Conservation (phyloP, 345 rosid species). For the Bruguiera sexangula region DNA sequence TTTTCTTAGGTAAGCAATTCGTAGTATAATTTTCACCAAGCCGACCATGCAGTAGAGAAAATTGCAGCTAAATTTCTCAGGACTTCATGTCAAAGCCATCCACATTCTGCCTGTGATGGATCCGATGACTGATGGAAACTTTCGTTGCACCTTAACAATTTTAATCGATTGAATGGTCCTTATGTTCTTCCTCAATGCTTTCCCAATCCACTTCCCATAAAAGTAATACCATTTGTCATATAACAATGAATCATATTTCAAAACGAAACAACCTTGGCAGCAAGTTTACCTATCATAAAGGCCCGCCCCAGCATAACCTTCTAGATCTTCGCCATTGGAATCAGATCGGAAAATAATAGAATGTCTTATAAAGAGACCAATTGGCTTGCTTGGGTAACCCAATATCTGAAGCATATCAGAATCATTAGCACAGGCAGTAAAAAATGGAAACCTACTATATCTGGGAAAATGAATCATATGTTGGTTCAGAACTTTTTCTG, state of each 20-base stretch:
- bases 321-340: slow-evolving; percentile 97
- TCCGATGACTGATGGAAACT: too few species aligned
- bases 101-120: not conserved
- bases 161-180: too few species aligned
- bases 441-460: not conserved
- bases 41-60: not conserved
- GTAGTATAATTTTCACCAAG: not conserved
- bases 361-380: slow-evolving; percentile 86
- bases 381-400: slow-evolving; percentile 97
- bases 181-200: too few species aligned
- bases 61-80: not conserved
- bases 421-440: slow-evolving; percentile 14
- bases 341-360: slow-evolving; percentile 94
- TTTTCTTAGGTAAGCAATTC: not conserved
- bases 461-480: not conserved
- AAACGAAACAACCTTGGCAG: not conserved
- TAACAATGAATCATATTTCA: not conserved
- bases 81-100: not conserved
- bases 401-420: slow-evolving; percentile 47
- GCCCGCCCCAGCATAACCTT: slow-evolving; percentile 99
- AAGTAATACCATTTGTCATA: not conserved
- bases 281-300: slow-evolving; percentile 87
- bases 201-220: too few species aligned
- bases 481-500: not conserved
- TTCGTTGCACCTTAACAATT: too few species aligned